These are phyloP conservation scores for Cystofilobasidium capitatum DNA, from an alignment of 768 basidiomycete genomes.

Conservation along the genomic window DNA sequence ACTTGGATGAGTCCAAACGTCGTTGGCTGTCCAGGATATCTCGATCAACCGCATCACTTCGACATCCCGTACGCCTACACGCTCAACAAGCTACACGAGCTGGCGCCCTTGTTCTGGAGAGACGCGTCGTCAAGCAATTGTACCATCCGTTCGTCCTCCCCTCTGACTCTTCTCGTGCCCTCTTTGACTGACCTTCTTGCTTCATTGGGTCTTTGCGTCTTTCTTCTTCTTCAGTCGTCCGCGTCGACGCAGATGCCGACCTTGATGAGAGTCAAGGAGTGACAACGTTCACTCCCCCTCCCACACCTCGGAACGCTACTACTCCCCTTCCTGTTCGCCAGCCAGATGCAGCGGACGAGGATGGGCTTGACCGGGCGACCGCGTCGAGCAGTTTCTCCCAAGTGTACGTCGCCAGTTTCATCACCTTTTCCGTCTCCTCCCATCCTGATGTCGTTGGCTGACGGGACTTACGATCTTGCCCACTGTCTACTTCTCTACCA, in stretches of 20 bases:
- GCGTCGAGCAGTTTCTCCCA: too few species aligned
- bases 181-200: too few species aligned
- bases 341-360: not conserved
- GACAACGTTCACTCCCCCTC: not conserved
- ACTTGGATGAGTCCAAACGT: too few species aligned
- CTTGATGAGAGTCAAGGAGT: not conserved
- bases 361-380: too few species aligned
- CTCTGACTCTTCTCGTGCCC: not conserved
- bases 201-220: too few species aligned
- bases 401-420: not conserved
- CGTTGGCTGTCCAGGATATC: too few species aligned
- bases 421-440: not conserved
- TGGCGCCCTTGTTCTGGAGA: not conserved
- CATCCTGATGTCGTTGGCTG: not conserved
- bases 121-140: not conserved
- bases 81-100: not conserved
- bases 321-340: not conserved
- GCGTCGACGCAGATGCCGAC: not conserved
- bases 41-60: too few species aligned
- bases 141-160: not conserved
- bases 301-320: not conserved
- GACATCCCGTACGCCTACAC: not conserved
- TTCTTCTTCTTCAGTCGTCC: not conserved
- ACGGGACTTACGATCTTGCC: not conserved
- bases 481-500: too few species aligned